Evolutionary conservation across 352 stramenopile genomes (phyloP).

Genomic region (Paralagenidium karlingii): DNA sequence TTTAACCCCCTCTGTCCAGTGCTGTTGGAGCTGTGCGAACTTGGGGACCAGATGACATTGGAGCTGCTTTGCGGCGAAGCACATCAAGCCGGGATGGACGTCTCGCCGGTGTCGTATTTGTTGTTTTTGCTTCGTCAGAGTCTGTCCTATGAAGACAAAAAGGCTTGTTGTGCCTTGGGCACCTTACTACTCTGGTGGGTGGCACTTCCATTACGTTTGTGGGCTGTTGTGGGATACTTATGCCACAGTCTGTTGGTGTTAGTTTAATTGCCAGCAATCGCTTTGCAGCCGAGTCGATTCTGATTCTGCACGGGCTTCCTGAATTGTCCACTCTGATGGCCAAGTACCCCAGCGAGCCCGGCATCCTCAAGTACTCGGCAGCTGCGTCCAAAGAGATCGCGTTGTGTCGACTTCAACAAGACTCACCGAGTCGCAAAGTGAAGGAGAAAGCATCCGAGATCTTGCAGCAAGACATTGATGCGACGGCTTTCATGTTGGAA

Average conservation of each 20-base stretch:
- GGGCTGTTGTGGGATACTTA: background rate
- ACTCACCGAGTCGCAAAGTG: conserved; percentile 15
- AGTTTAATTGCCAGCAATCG: conserved; percentile 45
- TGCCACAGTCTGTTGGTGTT: too few species aligned
- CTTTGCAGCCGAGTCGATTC: conserved; percentile 28
- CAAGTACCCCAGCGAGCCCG: conserved; percentile 48
- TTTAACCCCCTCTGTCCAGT: too few species aligned
- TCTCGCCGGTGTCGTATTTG: conserved; percentile 49
- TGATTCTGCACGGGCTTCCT: conserved; percentile 39
- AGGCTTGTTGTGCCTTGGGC: conserved; percentile 56
- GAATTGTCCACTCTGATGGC: conserved; percentile 70
- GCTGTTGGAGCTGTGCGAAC: conserved; percentile 29
- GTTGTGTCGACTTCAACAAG: conserved; percentile 12
- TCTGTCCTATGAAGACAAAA: conserved; percentile 68
- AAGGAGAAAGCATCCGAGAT: conserved; percentile 26
- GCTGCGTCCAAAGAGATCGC: conserved; percentile 46
- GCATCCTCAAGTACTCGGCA: conserved; percentile 53
- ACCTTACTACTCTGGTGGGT: conserved; percentile 62
- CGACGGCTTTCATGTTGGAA: too few species aligned
- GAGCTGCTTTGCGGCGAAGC: conserved; percentile 30
- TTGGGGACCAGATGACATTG: conserved; percentile 41
- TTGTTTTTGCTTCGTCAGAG: conserved; percentile 60
- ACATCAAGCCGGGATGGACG: conserved; percentile 13
- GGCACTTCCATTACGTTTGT: too few species aligned
- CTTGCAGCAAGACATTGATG: conserved; percentile 21